A percentile compares a stretch with the other conserved stretches of the same genome.
phyloP scores from a whole-genome alignment of 176 grass and related monocot genomes.

The Carex parvula region DNA sequence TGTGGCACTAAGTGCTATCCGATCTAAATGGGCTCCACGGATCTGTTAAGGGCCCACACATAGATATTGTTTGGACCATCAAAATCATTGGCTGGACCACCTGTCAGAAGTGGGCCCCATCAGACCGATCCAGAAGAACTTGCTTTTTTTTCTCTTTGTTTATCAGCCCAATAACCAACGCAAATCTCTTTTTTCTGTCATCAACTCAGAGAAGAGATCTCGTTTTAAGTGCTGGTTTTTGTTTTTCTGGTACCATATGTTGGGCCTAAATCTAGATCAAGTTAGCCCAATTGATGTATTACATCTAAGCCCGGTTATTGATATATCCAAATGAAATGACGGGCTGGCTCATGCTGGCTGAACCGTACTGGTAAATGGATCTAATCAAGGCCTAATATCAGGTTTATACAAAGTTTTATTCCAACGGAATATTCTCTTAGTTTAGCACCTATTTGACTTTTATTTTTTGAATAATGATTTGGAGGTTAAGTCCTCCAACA shows the following conservation, averaged over 20 bases:
- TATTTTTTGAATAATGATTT: too few species aligned
- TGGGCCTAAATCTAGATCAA: neutral
- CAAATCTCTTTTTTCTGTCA: neutral
- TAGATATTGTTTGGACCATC: constrained; percentile 24
- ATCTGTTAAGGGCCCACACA: neutral
- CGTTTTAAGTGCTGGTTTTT: neutral
- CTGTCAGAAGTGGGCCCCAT: neutral
- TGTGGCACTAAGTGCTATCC: neutral
- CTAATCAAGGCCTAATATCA: neutral
- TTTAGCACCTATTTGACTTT: too few species aligned
- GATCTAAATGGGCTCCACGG: constrained; percentile 9
- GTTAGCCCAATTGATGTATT: neutral
- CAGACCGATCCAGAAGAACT: neutral
- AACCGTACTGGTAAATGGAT: neutral
- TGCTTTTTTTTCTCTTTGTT: neutral
- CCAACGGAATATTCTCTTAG: too few species aligned
- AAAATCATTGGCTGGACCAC: constrained; percentile 24
- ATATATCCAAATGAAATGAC: neutral
- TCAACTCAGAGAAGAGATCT: neutral
- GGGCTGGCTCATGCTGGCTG: neutral
- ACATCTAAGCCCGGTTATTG: neutral
- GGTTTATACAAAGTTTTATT: neutral
- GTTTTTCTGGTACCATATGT: neutral
- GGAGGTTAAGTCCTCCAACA: too few species aligned
- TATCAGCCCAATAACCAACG: neutral